Base-by-base conservation (phyloP, 1,139 yeast species). In the Pichia sp. region DNA sequence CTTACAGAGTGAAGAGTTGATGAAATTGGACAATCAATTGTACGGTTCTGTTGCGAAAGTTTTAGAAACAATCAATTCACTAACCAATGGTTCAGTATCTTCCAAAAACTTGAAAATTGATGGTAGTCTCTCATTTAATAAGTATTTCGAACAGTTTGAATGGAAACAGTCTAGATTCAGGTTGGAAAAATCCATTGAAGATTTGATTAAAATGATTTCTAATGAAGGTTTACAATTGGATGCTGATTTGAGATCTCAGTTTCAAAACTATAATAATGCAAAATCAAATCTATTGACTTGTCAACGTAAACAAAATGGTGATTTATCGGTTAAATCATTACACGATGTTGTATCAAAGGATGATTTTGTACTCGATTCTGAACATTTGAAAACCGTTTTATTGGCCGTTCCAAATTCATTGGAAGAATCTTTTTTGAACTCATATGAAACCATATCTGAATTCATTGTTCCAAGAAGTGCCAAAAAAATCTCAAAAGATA, bases 381-480 rank as follows among this genome's bases (percentile, higher is more conserved):
- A 92, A 52, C 85, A 90, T 63, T 73, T 92, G 61, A 80, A 82
- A 42, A 87, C 96, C 0, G 71, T 86, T 26, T 71, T 92, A 49
- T 71, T 92, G 45, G 98, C 95, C 0, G 95, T 92, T 28, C 97
- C 98, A 48, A 79, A 79, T 57, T 65, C 67, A 49, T 65, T 73
- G 52, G 71, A 73, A 49, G 65, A 71, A 44, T 85, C 79, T 39
- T 92, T 87, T 58, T 66, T 79, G 49, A 67, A 69, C 49, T 59
- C 72, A 27, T 92, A 94, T 65, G 99, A 92, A 67, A 74, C 87
- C 5, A 66, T 87, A 52, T 71, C 82, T 9, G 72, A 77, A 45
- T 84, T 87, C 71, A 95, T 92, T 42, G 95, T 92, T 39, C 98
- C 98, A 47, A 80, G 97, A 56, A 79, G 90, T 39, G 96, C 97